A percentile compares a stretch with the other conserved stretches of the same genome.
Conservation (phyloP, 495 filamentous ascomycete genomes). For the Lindgomyces ingoldianus region DNA sequence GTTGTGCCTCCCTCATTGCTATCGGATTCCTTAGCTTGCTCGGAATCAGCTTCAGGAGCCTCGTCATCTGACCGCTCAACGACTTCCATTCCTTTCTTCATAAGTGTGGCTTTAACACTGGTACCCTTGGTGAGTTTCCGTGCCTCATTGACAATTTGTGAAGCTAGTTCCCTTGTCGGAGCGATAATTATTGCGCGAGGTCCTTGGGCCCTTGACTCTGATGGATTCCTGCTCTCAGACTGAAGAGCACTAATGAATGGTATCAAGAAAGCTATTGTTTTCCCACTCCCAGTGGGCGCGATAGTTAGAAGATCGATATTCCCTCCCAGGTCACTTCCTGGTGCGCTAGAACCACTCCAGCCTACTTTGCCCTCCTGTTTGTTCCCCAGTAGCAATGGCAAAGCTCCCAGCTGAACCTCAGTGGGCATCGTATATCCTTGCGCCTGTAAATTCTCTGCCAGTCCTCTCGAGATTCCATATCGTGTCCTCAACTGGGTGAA, state of each 20-base stretch:
- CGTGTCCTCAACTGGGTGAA: constrained; percentile 69
- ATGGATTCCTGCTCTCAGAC: constrained; percentile 45
- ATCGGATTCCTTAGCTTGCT: constrained; percentile 38
- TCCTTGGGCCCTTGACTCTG: constrained; percentile 18
- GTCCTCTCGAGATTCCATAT: constrained; percentile 68
- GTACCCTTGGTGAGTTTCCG: constrained; percentile 77
- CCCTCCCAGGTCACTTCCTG: background rate
- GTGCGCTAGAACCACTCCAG: background rate
- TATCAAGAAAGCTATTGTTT: constrained; percentile 90
- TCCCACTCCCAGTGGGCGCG: constrained; percentile 96
- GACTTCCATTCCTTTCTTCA: constrained; percentile 81
- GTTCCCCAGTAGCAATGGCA: constrained; percentile 72
- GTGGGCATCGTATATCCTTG: constrained; percentile 88
- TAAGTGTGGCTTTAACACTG: constrained; percentile 73
- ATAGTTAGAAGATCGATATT: constrained; percentile 75
- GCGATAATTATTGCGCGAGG: constrained; percentile 71
- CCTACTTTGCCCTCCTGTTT: constrained; percentile 45
- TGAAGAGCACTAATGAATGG: constrained; percentile 77
- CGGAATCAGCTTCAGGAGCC: constrained; percentile 25
- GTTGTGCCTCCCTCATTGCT: constrained; percentile 40
- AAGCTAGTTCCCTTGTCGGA: constrained; percentile 88
- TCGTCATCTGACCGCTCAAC: constrained; percentile 49
- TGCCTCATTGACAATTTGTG: constrained; percentile 90
- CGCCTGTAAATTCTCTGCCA: constrained; percentile 75
- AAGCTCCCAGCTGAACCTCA: constrained; percentile 84